Conservation (phyloP, 352 stramenopile genomes). For the Phytophthora megakarya region DNA sequence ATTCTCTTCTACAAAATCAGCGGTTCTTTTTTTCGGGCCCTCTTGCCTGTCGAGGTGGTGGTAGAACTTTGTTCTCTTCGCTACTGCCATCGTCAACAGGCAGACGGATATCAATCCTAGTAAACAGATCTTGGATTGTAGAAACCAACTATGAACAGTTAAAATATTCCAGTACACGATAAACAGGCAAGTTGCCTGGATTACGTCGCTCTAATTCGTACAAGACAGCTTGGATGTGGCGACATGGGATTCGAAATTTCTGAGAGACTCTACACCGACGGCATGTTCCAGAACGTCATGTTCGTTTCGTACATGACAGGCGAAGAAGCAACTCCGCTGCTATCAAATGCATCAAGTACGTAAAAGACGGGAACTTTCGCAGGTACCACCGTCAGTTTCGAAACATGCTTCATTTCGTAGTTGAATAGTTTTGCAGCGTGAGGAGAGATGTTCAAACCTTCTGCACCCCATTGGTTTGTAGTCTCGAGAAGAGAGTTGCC, state of each 20-base stretch:
- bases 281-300: background rate
- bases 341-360: background rate
- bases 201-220: too few species aligned
- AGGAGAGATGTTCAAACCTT: background rate
- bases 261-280: background rate
- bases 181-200: too few species aligned
- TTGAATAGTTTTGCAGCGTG: background rate
- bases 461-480: background rate
- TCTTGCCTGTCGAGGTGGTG: too few species aligned
- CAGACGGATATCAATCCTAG: too few species aligned
- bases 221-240: conserved; percentile 1
- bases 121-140: too few species aligned
- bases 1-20: too few species aligned
- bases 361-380: background rate
- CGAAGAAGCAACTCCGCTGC: background rate
- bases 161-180: too few species aligned
- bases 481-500: background rate
- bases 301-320: background rate
- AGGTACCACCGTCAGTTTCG: background rate
- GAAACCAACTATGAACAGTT: too few species aligned
- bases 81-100: too few species aligned
- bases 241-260: background rate
- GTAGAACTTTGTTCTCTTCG: too few species aligned
- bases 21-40: too few species aligned
- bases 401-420: background rate